Evolutionary conservation across 2,329 filamentous ascomycete species (phyloP), one percentile per base, ranked within the genome.

Genomic region (Aspergillus calidoustus): DNA sequence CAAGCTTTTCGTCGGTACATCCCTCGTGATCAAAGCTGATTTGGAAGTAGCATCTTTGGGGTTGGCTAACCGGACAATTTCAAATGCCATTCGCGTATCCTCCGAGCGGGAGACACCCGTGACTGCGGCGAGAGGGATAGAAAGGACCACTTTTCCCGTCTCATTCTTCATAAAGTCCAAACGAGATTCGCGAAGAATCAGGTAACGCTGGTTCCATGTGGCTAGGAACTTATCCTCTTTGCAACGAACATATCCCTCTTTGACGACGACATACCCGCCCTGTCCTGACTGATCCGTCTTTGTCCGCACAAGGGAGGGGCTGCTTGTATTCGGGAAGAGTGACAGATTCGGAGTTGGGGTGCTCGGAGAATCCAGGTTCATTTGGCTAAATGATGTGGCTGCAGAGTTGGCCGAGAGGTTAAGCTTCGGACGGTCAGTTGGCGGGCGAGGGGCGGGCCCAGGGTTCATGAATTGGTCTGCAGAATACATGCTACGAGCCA

Each of bases 131-230:
- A 99, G 84, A 63, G 88, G 87, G 68, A 98, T 89, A 25, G 91
- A 91, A 76, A 93, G 90, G n/a, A 91, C 88, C 54, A 95, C 85
- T 78, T 97, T 97, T 69, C 91, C 89, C 60, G 90, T 91, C 74
- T 96, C 92, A 64, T 87, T 90, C 82, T 98, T 99, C 81, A 96
- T 87, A 72, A 99, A 97, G 73, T 97, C 95, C 47, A 99, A 86
- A 62, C 92, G 90, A 73, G 93, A 93, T 77, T 98, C 96, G 74
- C 94, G 90, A 67, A 99, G 82, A 63, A 98, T 92, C 60, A 99
- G 83, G 77, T 91, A 97, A 74, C 94, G 92, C 76, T 95, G 91
- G 74, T 94, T 95, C 94, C 80, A 98, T 87, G 71, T 96, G 87
- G 81, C 91, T 88, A 82, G 88, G 63, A 84, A 80, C 60, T 85